Evolutionary conservation across 345 rosid genomes (phyloP), one percentile per base, ranked within the genome.

Genomic region (Euphorbia pulcherrima): DNA sequence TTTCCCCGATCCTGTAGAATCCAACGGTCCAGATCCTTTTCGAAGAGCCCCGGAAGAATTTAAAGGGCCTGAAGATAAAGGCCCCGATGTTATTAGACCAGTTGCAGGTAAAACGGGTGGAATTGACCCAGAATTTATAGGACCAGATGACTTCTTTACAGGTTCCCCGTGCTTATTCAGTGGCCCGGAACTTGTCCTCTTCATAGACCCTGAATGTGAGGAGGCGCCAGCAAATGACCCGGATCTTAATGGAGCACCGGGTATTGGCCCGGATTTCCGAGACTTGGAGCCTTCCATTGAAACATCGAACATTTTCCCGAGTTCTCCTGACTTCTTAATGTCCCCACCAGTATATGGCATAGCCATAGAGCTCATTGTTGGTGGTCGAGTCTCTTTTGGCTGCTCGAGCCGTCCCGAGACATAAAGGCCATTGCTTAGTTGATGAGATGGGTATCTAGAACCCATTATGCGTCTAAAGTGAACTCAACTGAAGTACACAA

Each of bases 281-380:
- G 70, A 69, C 55, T 57, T 69, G 2, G 69, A 74, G 26, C 70
- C 74, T 20, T 74, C 70, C 40, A 6, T 57, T 10, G 61, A 51
- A 1, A 55, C 57, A 60, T 67, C 71, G 63, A 74, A 74, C 77
- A 74, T 74, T 56, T 74, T 68, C 39, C 69, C 77, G 27, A 74
- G 50, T 40, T 74, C 68, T 55, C 65, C 69, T 7, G 77, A 74
- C 20, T 64, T 74, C 61, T 69, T 69, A 26, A 74, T 56, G 51
- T 69, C 74, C 61, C 74, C 78, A 47, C 78, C 70, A 17, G 66
- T 74, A 40, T 69, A 74, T 1, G 78, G 78, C 74, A 64, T 74
- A 47, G 70, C 70, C 3, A 44, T 29, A 20, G 78, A 62, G 40
- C 78, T 64, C 78, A 74, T 74, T 23, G 70, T 69, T 37, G 70